Conservation (phyloP, 257 asterid genomes). For the Gentiana dahurica region DNA sequence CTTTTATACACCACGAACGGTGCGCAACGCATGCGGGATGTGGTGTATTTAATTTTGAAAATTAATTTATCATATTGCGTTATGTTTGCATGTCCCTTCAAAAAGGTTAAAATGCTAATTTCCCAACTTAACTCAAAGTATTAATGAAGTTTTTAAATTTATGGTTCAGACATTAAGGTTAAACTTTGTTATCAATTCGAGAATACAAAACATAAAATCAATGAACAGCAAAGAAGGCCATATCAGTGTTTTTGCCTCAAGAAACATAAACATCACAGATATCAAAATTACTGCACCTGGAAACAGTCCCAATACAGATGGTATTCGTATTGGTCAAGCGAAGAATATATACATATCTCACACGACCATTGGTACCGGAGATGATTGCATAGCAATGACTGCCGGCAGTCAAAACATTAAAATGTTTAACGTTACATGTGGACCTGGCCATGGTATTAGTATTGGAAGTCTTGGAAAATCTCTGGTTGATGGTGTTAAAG, state of each 20-base stretch:
- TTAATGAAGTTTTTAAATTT: no score
- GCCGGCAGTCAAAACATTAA: constrained; percentile 39
- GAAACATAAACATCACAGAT: constrained; percentile 25
- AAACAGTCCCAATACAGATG: constrained; percentile 67
- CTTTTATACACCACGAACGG: no score
- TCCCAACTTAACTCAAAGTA: no score
- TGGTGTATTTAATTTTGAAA: no score
- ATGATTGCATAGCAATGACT: constrained; percentile 62
- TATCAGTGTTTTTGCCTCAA: constrained; percentile 47
- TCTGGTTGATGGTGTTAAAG: constrained; percentile 23
- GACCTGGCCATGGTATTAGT: constrained; percentile 82
- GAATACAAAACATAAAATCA: constrained; percentile 32
- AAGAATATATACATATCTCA: constrained; percentile 19
- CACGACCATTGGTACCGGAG: constrained; percentile 45
- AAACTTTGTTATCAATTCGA: constrained; percentile 46
- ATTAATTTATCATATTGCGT: no score
- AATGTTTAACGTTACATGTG: constrained; percentile 33
- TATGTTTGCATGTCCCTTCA: no score
- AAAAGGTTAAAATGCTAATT: no score
- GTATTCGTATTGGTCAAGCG: constrained; percentile 51
- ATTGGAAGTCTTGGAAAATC: constrained; percentile 50
- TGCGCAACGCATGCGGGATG: no score
- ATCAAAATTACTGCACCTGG: constrained; percentile 42
- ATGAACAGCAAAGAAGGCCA: constrained; percentile 62
- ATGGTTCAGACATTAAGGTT: constrained; percentile 43